phyloP scores from a whole-genome alignment of 1,139 yeast genomes.

The Petasospora fabianii region DNA sequence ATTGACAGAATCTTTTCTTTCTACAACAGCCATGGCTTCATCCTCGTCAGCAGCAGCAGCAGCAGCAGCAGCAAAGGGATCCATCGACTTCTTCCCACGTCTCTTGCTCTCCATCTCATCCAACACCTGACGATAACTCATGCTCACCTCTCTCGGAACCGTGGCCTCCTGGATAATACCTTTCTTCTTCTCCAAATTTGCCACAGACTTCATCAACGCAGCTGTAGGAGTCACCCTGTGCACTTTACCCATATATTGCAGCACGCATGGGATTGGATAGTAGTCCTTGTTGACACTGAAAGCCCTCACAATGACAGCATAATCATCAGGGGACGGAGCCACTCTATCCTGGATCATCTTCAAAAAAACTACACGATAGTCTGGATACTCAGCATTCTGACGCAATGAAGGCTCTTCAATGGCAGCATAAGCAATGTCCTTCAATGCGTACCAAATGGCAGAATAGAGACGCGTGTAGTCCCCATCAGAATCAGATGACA shows the following conservation, averaged over 20 bases:
- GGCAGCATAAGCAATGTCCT: conserved; percentile 9
- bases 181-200: conserved; percentile 1
- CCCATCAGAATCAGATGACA: conserved; percentile 2
- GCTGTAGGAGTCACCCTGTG: conserved; percentile 14
- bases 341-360: conserved; percentile 25
- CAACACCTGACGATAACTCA: conserved; percentile 4
- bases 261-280: conserved; percentile 14
- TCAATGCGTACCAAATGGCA: conserved; percentile 19
- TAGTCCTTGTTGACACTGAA: conserved; percentile 11
- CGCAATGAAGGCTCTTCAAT: background rate
- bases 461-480: conserved; percentile 18
- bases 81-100: conserved; percentile 6
- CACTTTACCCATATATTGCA: conserved; percentile 17
- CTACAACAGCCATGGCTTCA: background rate
- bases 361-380: conserved; percentile 20
- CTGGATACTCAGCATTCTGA: conserved; percentile 10
- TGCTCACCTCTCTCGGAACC: background rate
- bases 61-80: conserved; percentile 16
- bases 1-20: conserved; percentile 2
- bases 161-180: background rate
- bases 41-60: background rate
- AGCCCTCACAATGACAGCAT: conserved; percentile 15
- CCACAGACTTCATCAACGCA: conserved; percentile 5
- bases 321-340: conserved; percentile 21
- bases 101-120: background rate